Percentiles rank a stretch among this genome's conserved stretches.
Evolutionary conservation across 768 basidiomycete genomes (phyloP).

Genomic region (Phylloporus arenicola): DNA sequence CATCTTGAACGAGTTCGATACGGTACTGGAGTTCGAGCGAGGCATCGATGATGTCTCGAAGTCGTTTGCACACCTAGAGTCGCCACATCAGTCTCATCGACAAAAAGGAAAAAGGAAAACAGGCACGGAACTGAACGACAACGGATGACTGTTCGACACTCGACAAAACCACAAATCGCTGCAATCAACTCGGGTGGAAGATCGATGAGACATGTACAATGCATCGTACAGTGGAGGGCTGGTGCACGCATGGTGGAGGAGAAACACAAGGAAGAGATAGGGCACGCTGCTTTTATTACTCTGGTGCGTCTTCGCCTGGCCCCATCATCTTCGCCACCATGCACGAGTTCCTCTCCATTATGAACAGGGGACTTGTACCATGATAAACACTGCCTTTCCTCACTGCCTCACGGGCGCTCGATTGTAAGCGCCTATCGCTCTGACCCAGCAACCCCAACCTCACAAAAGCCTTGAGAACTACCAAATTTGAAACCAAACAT

Average conservation of each 20-base stretch:
- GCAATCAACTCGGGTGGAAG: slow-evolving; percentile 14
- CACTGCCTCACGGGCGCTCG: too few species aligned
- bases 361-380: background rate
- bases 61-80: slow-evolving; percentile 19
- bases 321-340: background rate
- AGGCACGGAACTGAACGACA: slow-evolving; percentile 13
- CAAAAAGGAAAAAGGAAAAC: background rate
- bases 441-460: too few species aligned
- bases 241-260: background rate
- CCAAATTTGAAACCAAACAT: too few species aligned
- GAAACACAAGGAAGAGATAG: background rate
- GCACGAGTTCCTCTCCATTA: background rate
- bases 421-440: too few species aligned
- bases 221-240: background rate
- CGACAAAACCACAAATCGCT: slow-evolving; percentile 7
- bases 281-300: background rate
- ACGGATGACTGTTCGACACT: slow-evolving; percentile 6
- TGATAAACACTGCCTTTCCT: background rate
- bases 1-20: slow-evolving; percentile 36
- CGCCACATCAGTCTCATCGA: background rate
- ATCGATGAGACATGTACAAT: slow-evolving; percentile 2
- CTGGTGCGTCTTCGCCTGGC: background rate
- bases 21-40: slow-evolving; percentile 34
- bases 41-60: slow-evolving; percentile 18
- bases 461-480: too few species aligned